phyloP scores from a whole-genome alignment of 169 alveolate species.

The Prorocentrum cordatum region DNA sequence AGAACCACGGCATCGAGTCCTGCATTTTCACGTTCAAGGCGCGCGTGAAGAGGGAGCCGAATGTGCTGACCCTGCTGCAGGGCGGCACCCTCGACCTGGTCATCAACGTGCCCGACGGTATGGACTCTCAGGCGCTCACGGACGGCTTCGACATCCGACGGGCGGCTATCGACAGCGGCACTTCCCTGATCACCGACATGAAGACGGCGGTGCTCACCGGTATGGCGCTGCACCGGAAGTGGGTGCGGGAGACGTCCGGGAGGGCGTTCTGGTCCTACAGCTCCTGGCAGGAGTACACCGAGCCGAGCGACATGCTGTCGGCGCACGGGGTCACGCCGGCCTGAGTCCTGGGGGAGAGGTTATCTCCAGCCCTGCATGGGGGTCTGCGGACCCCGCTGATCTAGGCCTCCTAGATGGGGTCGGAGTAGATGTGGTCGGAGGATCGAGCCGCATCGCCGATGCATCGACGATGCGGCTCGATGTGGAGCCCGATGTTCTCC shows the following conservation, averaged over 20 bases:
- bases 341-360: not conserved
- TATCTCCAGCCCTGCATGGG: not conserved
- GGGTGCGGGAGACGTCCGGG: conserved; percentile 62
- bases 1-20: not conserved
- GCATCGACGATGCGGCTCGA: too few species aligned
- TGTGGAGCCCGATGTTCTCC: too few species aligned
- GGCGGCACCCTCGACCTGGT: conserved; percentile 68
- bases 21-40: not conserved
- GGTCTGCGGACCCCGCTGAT: not conserved
- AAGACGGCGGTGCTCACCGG: not conserved
- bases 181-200: conserved; percentile 37
- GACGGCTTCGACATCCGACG: conserved; percentile 56
- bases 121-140: conserved; percentile 46
- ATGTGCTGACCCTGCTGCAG: not conserved
- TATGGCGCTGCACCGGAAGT: conserved; percentile 66
- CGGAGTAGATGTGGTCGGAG: too few species aligned
- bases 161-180: conserved; percentile 11
- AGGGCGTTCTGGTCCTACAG: conserved; percentile 69
- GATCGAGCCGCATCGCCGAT: too few species aligned
- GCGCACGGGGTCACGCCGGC: too few species aligned
- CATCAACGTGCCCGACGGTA: conserved; percentile 71
- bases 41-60: not conserved
- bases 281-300: conserved; percentile 25
- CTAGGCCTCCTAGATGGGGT: too few species aligned
- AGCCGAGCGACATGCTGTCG: too few species aligned